Percentiles rank a stretch among this genome's conserved stretches.
Conservation (phyloP, 768 basidiomycete genomes). For the Rhodotorula diobovata region DNA sequence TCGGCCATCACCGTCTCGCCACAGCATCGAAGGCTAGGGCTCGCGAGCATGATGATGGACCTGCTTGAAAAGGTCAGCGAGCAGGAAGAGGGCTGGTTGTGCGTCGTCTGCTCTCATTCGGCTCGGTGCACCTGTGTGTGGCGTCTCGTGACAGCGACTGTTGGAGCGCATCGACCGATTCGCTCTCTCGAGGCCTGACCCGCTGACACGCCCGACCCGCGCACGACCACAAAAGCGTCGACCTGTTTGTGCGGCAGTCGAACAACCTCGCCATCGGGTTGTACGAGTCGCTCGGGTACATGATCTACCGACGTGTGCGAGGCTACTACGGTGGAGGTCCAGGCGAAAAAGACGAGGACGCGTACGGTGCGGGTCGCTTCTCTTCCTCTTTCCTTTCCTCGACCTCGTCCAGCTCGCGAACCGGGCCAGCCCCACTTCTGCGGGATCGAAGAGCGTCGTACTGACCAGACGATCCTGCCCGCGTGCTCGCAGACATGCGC, state of each 20-base stretch:
- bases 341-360: constrained; percentile 80
- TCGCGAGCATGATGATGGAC: constrained; percentile 80
- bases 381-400: background rate
- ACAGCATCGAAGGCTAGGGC: constrained; percentile 78
- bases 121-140: too few relatives aligned
- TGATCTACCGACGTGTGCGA: constrained; percentile 80
- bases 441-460: too few relatives aligned
- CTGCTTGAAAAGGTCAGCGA: constrained; percentile 82
- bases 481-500: constrained; percentile 50
- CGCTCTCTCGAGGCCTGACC: too few relatives aligned
- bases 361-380: constrained; percentile 70
- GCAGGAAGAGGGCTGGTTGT: constrained; percentile 58
- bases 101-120: constrained; percentile 7
- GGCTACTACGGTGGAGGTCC: constrained; percentile 85
- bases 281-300: constrained; percentile 91
- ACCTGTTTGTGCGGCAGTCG: constrained; percentile 74
- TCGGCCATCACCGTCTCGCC: constrained; percentile 93
- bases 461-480: background rate
- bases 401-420: background rate
- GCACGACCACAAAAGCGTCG: too few relatives aligned
- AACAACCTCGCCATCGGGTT: constrained; percentile 64
- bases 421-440: background rate
- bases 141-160: too few relatives aligned
- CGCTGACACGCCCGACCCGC: too few relatives aligned
- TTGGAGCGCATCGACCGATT: too few relatives aligned